phyloP scores from a whole-genome alignment of 768 basidiomycete genomes.

The Rhizopogon vinicolor region DNA sequence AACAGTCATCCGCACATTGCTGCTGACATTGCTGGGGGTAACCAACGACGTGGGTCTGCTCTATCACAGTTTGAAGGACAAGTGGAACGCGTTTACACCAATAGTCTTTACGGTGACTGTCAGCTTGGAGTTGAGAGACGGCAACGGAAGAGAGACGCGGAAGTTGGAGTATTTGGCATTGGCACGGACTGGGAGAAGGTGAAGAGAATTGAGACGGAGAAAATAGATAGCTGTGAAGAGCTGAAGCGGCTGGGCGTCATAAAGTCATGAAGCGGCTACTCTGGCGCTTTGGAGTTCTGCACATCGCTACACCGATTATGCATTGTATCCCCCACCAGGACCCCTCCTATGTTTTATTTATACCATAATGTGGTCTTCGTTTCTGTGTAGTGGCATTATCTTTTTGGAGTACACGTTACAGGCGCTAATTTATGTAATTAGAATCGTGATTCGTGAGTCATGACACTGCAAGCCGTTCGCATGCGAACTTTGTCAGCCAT shows the following conservation, averaged over 20 bases:
- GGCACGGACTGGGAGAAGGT: conserved; percentile 94
- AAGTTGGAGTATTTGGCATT: conserved; percentile 85
- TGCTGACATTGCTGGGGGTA: conserved; percentile 55
- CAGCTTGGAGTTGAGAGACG: conserved; percentile 62
- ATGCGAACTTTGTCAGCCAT: background rate
- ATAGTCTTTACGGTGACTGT: conserved; percentile 67
- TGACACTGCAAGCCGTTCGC: no score
- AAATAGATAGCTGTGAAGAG: conserved; percentile 73
- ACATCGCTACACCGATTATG: background rate
- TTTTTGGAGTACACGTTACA: background rate
- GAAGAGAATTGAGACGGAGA: conserved; percentile 62
- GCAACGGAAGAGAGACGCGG: conserved; percentile 66
- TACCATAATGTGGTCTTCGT: conserved; percentile 9
- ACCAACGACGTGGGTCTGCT: conserved; percentile 23
- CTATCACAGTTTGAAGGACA: conserved; percentile 65
- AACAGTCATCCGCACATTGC: conserved; percentile 71
- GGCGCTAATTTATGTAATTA: background rate
- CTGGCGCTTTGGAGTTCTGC: conserved; percentile 4
- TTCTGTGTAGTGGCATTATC: background rate
- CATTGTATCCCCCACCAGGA: conserved; percentile 7
- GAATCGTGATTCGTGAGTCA: no score
- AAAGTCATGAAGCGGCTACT: conserved; percentile 21
- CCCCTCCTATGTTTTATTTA: conserved; percentile 22
- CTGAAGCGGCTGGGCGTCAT: conserved; percentile 59
- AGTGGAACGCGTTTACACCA: conserved; percentile 73